Conservation (phyloP, 2,329 filamentous ascomycete species). For the Parastagonospora avenae region DNA sequence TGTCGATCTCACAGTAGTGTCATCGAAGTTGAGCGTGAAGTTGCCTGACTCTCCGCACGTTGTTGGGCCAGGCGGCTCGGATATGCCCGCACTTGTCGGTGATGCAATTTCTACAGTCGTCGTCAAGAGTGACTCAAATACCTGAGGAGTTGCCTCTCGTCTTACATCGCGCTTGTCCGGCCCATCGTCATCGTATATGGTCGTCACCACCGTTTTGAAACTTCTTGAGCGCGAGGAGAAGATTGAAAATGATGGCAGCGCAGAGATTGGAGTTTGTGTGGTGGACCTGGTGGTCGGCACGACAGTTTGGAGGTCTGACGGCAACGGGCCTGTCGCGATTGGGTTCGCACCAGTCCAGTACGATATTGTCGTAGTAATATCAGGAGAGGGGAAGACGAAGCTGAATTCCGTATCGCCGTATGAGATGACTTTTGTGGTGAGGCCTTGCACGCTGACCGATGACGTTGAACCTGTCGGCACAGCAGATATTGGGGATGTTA, state of each 20-base stretch:
- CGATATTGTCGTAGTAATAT: slow-evolving; percentile 36
- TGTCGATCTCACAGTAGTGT: slow-evolving; percentile 23
- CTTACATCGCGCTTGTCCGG: neutral
- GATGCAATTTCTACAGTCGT: neutral
- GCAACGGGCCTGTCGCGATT: slow-evolving; percentile 29
- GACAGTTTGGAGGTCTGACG: slow-evolving; percentile 25
- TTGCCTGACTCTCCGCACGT: slow-evolving; percentile 53
- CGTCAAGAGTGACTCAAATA: neutral
- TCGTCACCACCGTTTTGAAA: slow-evolving; percentile 18
- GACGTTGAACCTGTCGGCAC: neutral
- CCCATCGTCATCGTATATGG: slow-evolving; percentile 4
- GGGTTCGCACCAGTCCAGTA: slow-evolving; percentile 42
- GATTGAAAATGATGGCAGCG: slow-evolving; percentile 19
- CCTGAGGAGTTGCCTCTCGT: slow-evolving; percentile 3
- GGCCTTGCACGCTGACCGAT: slow-evolving; percentile 6
- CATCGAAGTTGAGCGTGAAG: slow-evolving; percentile 46
- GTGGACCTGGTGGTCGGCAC: slow-evolving; percentile 28
- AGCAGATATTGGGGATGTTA: neutral
- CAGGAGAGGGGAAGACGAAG: slow-evolving; percentile 37
- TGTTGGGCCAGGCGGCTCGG: slow-evolving; percentile 18
- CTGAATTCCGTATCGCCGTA: slow-evolving; percentile 28
- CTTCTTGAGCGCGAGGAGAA: slow-evolving; percentile 16
- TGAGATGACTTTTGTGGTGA: slow-evolving; percentile 32
- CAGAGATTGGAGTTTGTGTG: slow-evolving; percentile 27
- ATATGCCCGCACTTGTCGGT: neutral